These are phyloP conservation scores for Colletotrichum lindemuthianum DNA, from an alignment of 2,329 filamentous ascomycete species.

Conservation along the genomic window DNA sequence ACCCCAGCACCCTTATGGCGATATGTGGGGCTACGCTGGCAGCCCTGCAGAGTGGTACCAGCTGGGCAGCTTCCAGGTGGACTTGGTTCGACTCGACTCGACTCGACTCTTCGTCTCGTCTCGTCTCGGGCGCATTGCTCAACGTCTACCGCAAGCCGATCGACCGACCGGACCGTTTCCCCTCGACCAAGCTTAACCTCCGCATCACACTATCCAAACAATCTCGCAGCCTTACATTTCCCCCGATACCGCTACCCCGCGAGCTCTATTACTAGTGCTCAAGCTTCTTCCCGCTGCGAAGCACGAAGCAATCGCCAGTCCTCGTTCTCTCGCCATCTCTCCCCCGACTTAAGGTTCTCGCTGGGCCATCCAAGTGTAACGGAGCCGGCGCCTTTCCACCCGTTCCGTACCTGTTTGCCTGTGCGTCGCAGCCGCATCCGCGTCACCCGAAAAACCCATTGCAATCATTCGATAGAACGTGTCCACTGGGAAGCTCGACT, in stretches of 20 bases:
- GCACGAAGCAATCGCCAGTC: background rate
- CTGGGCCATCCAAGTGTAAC: constrained; percentile 36
- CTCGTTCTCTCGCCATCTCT: constrained; percentile 4
- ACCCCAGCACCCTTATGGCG: constrained; percentile 7
- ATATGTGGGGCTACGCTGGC: constrained; percentile 10
- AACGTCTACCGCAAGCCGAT: background rate
- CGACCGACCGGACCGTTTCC: background rate
- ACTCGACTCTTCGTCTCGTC: constrained; percentile 21
- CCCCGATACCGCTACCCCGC: background rate
- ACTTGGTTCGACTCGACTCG: background rate
- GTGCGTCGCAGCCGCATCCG: constrained; percentile 27
- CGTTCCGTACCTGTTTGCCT: constrained; percentile 25
- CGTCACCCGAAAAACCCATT: constrained; percentile 11
- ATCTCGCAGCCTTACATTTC: constrained; percentile 12
- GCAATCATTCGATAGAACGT: constrained; percentile 6
- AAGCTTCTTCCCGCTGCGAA: too few species aligned
- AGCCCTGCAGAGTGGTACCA: constrained; percentile 7
- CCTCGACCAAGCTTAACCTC: background rate
- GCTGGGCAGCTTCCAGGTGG: constrained; percentile 23
- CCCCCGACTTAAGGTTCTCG: constrained; percentile 11
- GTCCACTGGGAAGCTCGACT: constrained; percentile 26
- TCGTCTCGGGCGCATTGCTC: background rate
- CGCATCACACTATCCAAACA: constrained; percentile 6
- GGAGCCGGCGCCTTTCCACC: constrained; percentile 19
- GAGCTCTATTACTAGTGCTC: background rate